A percentile compares a stretch with the other conserved stretches of the same genome.
phyloP scores from a whole-genome alignment of 495 filamentous ascomycete genomes.

The Neurospora sp. region DNA sequence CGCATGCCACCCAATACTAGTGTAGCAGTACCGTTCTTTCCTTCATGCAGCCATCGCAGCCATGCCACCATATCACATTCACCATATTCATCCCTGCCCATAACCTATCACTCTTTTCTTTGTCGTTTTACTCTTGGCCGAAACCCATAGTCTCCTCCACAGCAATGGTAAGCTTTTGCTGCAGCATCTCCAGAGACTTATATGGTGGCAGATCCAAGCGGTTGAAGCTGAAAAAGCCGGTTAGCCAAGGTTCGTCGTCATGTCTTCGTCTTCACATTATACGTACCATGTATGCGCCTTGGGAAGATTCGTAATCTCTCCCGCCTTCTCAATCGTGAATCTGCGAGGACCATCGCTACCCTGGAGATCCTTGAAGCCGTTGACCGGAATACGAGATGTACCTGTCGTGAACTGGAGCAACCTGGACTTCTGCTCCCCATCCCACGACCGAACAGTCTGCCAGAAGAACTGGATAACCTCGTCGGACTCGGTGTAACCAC shows the following conservation, averaged over 20 bases:
- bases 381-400: slow-evolving; percentile 95
- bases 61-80: not conserved
- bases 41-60: not conserved
- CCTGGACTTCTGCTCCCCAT: slow-evolving; percentile 95
- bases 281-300: slow-evolving; percentile 97
- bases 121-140: slow-evolving; percentile 67
- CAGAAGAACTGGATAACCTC: slow-evolving; percentile 98
- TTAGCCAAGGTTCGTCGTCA: slow-evolving; percentile 18
- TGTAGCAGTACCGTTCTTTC: not conserved
- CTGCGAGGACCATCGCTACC: slow-evolving; percentile 90
- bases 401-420: slow-evolving; percentile 95
- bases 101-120: not conserved
- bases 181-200: slow-evolving; percentile 72
- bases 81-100: not conserved
- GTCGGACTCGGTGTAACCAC: slow-evolving; percentile 96
- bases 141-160: slow-evolving; percentile 99
- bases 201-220: slow-evolving; percentile 93
- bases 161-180: slow-evolving; percentile 84
- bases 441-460: slow-evolving; percentile 93
- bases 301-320: slow-evolving; percentile 77
- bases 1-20: not conserved
- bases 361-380: slow-evolving; percentile 99
- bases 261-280: not conserved
- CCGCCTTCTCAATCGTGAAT: slow-evolving; percentile 97
- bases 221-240: slow-evolving; percentile 62